Evolutionary conservation across 768 basidiomycete species (phyloP), one percentile per base, ranked within the genome.

Genomic region (Mycena chlorophos): DNA sequence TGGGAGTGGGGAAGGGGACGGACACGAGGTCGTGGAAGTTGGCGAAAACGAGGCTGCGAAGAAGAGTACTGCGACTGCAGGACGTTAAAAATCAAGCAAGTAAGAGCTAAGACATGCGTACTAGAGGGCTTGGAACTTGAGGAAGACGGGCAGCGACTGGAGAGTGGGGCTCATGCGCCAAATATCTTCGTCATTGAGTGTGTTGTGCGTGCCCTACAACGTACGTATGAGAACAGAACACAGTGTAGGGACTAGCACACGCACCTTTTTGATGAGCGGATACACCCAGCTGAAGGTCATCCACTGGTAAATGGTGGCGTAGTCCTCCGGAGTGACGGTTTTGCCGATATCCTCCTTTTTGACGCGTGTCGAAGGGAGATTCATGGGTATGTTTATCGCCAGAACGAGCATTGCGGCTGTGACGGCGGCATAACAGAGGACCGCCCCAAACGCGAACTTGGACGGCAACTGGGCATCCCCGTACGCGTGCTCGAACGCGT

Each of bases 151-250:
- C n/a, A n/a, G 1, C 82, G 80, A 1, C 88, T 86, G 60, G 84
- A 85, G 60, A 84, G 70, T 85, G 1, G 87, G 85, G 61, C 86
- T 88, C 23, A 93, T 73, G 38, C 73, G 55, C 86, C 87, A 90
- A 1, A 92, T 81, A 52, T 91, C 88, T 1, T 77, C 71, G 63
- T 92, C 89, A 45, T 84, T 78, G 45, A 93, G 74, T 1, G 85
- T 89, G 3, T 73, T 75, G 51, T 73, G 54, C 30, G 76, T 69
- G 22, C 84, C 83, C 75, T 78, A 54, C 17, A 49, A 17, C 40
- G 16, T 42, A 6, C 8, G 8, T 16, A 25, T 30, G 2, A 22
- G 42, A 5, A 19, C 4, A n/a, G 26, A 12, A 27, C 3, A 25
- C 12, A 40, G 20, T 1, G 26, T n/a, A n/a, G n/a, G n/a, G n/a